Evolutionary conservation across 176 grass and related monocot species (phyloP).

Genomic region (Oryza meyeriana): DNA sequence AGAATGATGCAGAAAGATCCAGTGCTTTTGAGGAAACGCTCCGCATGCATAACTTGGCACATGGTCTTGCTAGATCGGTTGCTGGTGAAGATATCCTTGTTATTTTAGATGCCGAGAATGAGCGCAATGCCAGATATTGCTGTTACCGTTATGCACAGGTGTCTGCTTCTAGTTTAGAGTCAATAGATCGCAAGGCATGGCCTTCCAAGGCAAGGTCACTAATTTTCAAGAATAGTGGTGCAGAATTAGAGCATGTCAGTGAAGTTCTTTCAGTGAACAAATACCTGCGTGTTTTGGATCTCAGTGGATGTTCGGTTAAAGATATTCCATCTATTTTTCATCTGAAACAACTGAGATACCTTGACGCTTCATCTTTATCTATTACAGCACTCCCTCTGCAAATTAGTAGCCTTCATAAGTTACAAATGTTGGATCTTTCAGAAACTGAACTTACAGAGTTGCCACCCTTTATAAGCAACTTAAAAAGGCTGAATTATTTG

Average conservation of each 20-base stretch:
- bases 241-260: constrained; percentile 31
- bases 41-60: constrained; percentile 46
- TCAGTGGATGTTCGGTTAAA: constrained; percentile 40
- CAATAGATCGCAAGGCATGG: constrained; percentile 38
- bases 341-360: constrained; percentile 57
- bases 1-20: neutral
- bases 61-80: constrained; percentile 66
- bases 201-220: constrained; percentile 49
- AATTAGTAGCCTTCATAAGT: constrained; percentile 42
- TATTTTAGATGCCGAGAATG: constrained; percentile 41
- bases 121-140: constrained; percentile 16
- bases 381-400: constrained; percentile 33
- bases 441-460: constrained; percentile 41
- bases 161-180: constrained; percentile 31
- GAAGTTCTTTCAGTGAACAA: constrained; percentile 46
- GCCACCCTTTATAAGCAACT: constrained; percentile 37
- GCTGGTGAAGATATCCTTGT: constrained; percentile 53
- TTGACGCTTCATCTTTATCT: constrained; percentile 49
- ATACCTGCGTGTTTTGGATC: constrained; percentile 48
- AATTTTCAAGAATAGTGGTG: constrained; percentile 29
- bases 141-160: constrained; percentile 52
- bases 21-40: constrained; percentile 37
- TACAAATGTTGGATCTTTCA: constrained; percentile 55
- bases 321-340: constrained; percentile 40
- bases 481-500: constrained; percentile 50